Evolutionary conservation across 192 early-diverging fungal genomes (phyloP), one percentile per base, ranked within the genome.

Genomic region (Podila horticola): DNA sequence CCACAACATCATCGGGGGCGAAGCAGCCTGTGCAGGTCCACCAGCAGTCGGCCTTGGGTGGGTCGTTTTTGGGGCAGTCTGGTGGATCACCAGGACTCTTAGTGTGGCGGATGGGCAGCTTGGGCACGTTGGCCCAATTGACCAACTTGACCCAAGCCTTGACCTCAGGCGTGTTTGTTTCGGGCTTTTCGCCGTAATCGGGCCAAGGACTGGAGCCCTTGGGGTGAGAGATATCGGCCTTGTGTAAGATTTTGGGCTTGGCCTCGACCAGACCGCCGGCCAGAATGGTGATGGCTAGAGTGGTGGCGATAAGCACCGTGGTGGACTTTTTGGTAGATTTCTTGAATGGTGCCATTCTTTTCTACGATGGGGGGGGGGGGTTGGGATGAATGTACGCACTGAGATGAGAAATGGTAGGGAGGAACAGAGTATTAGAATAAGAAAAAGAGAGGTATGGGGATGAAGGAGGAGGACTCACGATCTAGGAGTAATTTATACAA

Each of bases 11-110:
- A 30, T 82, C 74, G 12, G 70, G 69, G 31, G 75, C 81, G 63
- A 57, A 76, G 58, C 87, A 88, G 2, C 77, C 82, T 0, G 75
- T 41, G 57, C 83, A 85, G 10, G 85, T 79, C 87, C 87, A 88
- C 71, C 84, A 83, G 61, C 87, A 88, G 31, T 82, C 84, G 31
- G 58, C 3, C 36, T 82, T 58, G 10, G 66, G 62, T 2, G 33
- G 41, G 0, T 38, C 66, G 4, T 72, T 28, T 11, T 63, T 34
- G 36, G 75, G 75, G 29, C 76, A 81, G 29, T 72, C 74, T 66
- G 82, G 84, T 71, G 79, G 67, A 26, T 81, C 71, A 2, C 76
- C 76, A 0, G 41, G 52, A 5, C 36, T 50, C 1, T 73, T 48
- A 33, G 48, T 66, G 34, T 83, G 75, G n/a, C 69, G 67, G 20